Percentiles rank a stretch among this genome's conserved stretches.
phyloP scores from a whole-genome alignment of 164 flowering plant species.

The Liquidambar formosana region DNA sequence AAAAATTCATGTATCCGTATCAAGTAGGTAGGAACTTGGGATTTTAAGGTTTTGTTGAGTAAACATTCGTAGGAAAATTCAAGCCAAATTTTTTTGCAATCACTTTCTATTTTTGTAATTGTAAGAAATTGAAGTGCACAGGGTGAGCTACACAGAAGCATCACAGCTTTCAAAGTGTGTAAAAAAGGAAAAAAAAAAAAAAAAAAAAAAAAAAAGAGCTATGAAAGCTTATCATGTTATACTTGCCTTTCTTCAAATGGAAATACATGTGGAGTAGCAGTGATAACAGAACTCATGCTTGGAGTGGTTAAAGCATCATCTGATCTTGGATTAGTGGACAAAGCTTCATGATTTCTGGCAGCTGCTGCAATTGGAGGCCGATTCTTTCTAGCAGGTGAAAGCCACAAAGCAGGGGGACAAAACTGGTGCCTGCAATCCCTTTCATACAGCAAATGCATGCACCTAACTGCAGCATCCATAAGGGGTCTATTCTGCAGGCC shows the following conservation, averaged over 20 bases:
- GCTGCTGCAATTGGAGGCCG: constrained; percentile 90
- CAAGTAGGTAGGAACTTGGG: too few species aligned
- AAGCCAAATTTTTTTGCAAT: background rate
- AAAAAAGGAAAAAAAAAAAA: too few species aligned
- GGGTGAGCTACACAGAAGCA: background rate
- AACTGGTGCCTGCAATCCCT: constrained; percentile 95
- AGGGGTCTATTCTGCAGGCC: constrained; percentile 50
- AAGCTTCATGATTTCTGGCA: constrained; percentile 80
- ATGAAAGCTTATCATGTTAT: background rate
- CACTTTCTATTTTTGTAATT: background rate
- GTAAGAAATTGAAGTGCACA: background rate
- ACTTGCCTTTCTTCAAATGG: constrained; percentile 94
- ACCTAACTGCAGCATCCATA: constrained; percentile 81
- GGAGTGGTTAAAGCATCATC: constrained; percentile 45
- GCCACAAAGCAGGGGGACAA: constrained; percentile 85
- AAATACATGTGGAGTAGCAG: constrained; percentile 80
- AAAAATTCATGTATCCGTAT: too few species aligned
- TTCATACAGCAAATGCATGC: constrained; percentile 91
- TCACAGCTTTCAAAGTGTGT: background rate
- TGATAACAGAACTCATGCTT: constrained; percentile 66
- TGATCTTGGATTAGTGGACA: constrained; percentile 40
- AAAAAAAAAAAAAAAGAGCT: background rate
- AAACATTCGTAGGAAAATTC: background rate
- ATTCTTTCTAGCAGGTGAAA: constrained; percentile 73
- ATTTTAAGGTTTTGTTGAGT: background rate